Base-by-base conservation (phyloP, 1,284 basidiomycete genomes). In the Irpex lacteus region DNA sequence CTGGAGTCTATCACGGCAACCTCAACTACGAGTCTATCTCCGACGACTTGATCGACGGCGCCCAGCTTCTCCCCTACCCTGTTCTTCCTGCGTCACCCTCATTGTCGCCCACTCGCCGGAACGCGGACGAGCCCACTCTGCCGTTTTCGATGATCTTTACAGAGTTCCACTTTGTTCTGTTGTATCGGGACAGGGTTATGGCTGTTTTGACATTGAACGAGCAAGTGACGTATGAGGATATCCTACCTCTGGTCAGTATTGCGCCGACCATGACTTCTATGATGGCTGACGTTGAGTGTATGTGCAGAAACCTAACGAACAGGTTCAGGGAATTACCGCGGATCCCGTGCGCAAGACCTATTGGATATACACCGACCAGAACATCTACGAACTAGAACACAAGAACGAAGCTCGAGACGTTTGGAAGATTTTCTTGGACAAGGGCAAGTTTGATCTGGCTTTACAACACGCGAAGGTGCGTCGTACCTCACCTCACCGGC, bases 281-380 rank as follows among this genome's bases (percentile, higher is more conserved):
- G 47, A 55, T 34, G 15, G 50, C 32, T 60, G 36, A 3, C 40
- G 9, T n/a, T 8, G 26, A 54, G n/a, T 18, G 32, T 34, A 34
- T 55, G 36, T 11, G 63, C 70, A 95, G 94, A 89, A 87, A 84
- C 78, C 85, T 3, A 85, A 84, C 37, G 94, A 96, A 73, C 78
- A 78, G 60, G 88, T 94, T 5, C 81, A 86, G 26, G 92, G 90
- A 0, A 78, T 98, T 21, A 85, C 89, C 4, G 83, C 90, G 5
- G 98, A 99, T 76, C 89, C 92, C 6, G 86, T 94, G 4, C 88
- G 93, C 6, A 88, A 87, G 73, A 98, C 97, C 3, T 97, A 92
- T 71, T 99, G 98, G 98, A 85, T 98, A 1, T 98, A 93, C 74
- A 96, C 97, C 0, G 89, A 95, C 69, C 85, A 90, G 64, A 92